Evolutionary conservation across 371 early-diverging fungal species (phyloP).

Genomic region (Smittium culicis): DNA sequence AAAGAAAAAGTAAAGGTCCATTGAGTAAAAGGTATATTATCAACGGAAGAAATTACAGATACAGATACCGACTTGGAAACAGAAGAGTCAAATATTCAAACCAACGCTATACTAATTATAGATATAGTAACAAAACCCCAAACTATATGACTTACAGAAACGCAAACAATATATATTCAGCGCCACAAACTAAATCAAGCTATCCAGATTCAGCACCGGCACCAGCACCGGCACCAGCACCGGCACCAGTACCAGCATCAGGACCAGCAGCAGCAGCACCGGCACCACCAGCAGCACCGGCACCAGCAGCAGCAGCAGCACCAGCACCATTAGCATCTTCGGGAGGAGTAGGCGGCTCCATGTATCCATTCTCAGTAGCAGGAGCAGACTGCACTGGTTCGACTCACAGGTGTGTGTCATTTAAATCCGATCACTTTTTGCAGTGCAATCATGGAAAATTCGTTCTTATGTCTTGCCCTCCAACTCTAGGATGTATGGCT

Average conservation of each 20-base stretch:
- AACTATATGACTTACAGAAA: too few species aligned
- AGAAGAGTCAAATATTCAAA: too few species aligned
- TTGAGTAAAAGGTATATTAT: too few species aligned
- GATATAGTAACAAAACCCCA: too few species aligned
- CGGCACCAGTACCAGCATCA: not conserved
- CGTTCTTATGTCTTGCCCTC: not conserved
- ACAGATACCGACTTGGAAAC: too few species aligned
- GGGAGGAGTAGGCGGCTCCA: not conserved
- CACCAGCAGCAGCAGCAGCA: not conserved
- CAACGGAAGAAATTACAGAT: too few species aligned
- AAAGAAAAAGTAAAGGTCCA: too few species aligned
- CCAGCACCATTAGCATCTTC: not conserved
- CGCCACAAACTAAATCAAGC: too few species aligned
- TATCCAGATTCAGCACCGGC: not conserved
- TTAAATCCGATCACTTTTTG: not conserved
- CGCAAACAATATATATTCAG: too few species aligned
- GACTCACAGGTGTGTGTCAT: not conserved
- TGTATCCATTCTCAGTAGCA: not conserved
- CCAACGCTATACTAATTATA: too few species aligned
- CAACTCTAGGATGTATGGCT: not conserved
- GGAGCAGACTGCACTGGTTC: not conserved
- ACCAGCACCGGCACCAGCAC: not conserved
- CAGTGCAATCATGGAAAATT: not conserved
- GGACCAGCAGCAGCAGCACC: not conserved
- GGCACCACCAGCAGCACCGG: not conserved